Base-by-base conservation (phyloP, 306 rosid genomes). In the Rosa persica region DNA sequence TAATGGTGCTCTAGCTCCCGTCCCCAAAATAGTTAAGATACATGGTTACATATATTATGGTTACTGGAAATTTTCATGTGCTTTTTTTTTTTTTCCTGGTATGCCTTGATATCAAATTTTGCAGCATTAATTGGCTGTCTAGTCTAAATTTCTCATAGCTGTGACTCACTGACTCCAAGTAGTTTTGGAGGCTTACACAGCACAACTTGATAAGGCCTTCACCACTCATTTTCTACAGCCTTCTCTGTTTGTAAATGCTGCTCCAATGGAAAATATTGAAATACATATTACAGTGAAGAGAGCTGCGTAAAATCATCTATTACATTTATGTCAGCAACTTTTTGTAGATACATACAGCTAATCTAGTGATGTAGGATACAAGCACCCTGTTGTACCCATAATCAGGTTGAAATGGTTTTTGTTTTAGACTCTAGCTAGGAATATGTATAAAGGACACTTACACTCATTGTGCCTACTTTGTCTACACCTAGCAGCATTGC, bases 151-250 rank as follows among this genome's bases (percentile, higher is more conserved):
- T 66, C 84, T 92, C 77, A 66, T 90, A n/a, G 96, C 96, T 5
- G 94, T n/a, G n/a, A n/a, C n/a, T n/a, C n/a, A n/a, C n/a, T 92
- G 85, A 90, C 91, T 22, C 83, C 81, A 23, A 90, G 97, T 73
- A n/a, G 78, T 94, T 87, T 83, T 94, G 87, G 98, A 94, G 93
- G 98, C 98, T 74, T 89, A 88, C 87, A 94, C 98, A 1, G 87
- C 98, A 7, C 98, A 94, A 79, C 96, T 94, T 39, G 98, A 94
- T 90, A 94, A 94, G 38, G 96, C 96, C 8, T 94, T 94, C 83
- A 79, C 98, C 98, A 22, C 90, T 92, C 34, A 83, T 90, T 68
- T 94, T 94, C 93, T 92, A 86, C 62, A 90, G 96, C 83, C 98
- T 94, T 82, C 95, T 94, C 69, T 90, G 95, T 84, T 82, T 94